Base-by-base conservation (phyloP, 768 basidiomycete species). In the Mycena albidolilacea region DNA sequence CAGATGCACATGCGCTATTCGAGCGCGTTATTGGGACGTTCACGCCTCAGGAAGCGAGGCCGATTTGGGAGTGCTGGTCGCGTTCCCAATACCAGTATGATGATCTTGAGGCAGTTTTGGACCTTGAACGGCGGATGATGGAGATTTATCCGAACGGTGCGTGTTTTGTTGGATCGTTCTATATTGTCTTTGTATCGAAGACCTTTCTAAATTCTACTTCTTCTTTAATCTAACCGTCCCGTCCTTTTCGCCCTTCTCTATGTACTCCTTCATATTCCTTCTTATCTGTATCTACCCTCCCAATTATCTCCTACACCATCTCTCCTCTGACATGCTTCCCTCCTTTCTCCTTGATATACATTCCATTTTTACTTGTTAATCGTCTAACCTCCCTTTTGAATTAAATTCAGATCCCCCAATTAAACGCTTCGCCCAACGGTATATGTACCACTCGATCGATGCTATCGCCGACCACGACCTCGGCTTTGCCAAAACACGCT, bases 11-110 rank as follows among this genome's bases (percentile, higher is more conserved):
- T 67, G 97, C 97, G 0, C 85, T 99, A 37, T 99, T 99, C 79
- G 97, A 99, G 80, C 90, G 95, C 37, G 92, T 95, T 8, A 93
- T 97, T 35, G 81, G 87, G 17, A 92, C 89, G 5, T 96, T 98
- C 80, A 82, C 92, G 12, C 84, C 94, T 8, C 94, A 95, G 57
- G 90, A 90, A 52, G 95, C 95, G 15, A 87, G 94, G 46, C 92
- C 93, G 0, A 87, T 99, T 19, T 99, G 97, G 97, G 96, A 98
- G 79, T 90, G 95, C 55, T 99, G 97, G 98, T 92, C 96, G 5
- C 88, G 93, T 68, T 97, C 97, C 83, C 96, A 98, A 81, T 98
- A 97, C 83, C 93, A 95, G 78, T 98, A 94, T 78, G 96, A 96
- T n/a, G 96, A 97, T 81, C 85, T 97, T 44, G 92, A 94, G 52